A percentile compares a stretch with the other conserved stretches of the same genome.
phyloP scores from a whole-genome alignment of 208 protist species.

The Wallacemonas rigidus region DNA sequence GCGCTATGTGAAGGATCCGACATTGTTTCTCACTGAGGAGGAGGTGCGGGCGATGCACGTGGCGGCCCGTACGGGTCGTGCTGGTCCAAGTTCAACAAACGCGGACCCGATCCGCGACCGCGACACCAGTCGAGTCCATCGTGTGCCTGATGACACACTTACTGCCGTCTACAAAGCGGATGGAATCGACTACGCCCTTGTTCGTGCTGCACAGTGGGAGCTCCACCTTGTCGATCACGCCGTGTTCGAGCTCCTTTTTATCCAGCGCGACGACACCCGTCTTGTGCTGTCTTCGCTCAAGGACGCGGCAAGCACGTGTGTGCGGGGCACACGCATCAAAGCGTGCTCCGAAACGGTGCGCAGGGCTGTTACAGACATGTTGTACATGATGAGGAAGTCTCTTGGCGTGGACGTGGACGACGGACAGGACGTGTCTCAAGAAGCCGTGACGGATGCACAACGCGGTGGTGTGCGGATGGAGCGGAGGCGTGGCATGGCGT shows the following conservation, averaged over 20 bases:
- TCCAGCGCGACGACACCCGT: not conserved
- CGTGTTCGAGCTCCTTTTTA: constrained; percentile 44
- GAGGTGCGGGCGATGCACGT: constrained; percentile 15
- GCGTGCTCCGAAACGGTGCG: not conserved
- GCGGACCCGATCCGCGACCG: not conserved
- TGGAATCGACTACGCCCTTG: constrained; percentile 46
- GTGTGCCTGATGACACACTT: no score
- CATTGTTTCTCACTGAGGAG: constrained; percentile 30
- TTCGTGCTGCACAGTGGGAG: constrained; percentile 41
- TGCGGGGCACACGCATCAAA: not conserved
- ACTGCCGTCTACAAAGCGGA: constrained; percentile 28
- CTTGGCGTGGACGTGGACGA: not conserved
- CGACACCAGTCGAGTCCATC: not conserved
- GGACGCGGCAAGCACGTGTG: not conserved
- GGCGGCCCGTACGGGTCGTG: constrained; percentile 2
- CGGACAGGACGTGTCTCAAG: no score
- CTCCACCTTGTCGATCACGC: constrained; percentile 30
- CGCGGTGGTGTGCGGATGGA: not conserved
- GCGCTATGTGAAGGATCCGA: constrained; percentile 44
- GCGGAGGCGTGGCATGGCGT: not conserved
- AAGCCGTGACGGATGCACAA: no score
- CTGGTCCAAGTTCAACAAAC: not conserved
- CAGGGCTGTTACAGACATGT: not conserved
- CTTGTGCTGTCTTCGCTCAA: not conserved
- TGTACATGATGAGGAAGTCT: not conserved